A percentile compares a stretch with the other conserved stretches of the same genome.
These are phyloP conservation scores for Aquilaria agallochum DNA, from an alignment of 441 rosid genomes.

Conservation along the genomic window DNA sequence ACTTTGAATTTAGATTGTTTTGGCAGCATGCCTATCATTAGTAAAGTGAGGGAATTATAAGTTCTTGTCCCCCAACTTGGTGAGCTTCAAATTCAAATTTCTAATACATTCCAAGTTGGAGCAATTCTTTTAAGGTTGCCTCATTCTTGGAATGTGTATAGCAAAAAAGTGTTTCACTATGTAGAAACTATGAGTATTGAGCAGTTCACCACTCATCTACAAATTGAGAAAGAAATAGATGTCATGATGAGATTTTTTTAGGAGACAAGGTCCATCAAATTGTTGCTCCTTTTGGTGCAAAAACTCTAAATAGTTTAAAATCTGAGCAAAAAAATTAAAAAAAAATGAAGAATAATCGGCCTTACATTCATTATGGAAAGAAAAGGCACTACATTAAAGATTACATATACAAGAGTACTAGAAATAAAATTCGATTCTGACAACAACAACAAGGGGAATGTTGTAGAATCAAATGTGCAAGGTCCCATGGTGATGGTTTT, in stretches of 20 bases:
- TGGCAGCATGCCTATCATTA: background rate
- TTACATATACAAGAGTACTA: background rate
- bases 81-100: background rate
- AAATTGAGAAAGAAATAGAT: background rate
- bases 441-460: background rate
- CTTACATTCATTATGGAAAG: conserved; percentile 3
- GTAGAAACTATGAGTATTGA: background rate
- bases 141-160: background rate
- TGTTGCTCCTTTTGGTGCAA: background rate
- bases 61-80: background rate
- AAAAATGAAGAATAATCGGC: background rate
- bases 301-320: background rate
- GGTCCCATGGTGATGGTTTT: background rate
- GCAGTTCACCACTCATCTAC: background rate
- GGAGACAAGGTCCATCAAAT: background rate
- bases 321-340: background rate
- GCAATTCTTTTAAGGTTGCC: background rate
- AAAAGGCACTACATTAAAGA: background rate
- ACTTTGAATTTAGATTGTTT: background rate
- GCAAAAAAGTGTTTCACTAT: background rate
- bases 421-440: no score
- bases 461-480: background rate
- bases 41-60: conserved; percentile 7
- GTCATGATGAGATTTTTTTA: background rate
- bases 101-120: background rate